A percentile compares a stretch with the other conserved stretches of the same genome.
phyloP scores from a whole-genome alignment of 371 early-diverging fungal species.

The Lichtheimia hyalospora region DNA sequence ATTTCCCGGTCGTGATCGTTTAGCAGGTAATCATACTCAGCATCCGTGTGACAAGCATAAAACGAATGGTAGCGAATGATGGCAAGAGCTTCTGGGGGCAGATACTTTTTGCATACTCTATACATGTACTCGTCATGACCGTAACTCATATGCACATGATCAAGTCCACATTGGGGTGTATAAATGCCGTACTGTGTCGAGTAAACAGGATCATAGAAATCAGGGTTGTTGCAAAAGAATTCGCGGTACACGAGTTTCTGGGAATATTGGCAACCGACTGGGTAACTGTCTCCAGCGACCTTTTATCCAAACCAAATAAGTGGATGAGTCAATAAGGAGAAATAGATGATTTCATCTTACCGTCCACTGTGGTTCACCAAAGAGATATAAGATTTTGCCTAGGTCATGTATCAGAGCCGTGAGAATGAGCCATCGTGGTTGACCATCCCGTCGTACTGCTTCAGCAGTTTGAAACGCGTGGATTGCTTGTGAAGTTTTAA shows the following conservation, averaged over 20 bases:
- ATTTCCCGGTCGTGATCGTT: constrained; percentile 44
- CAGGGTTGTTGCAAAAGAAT: constrained; percentile 49
- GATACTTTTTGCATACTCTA: constrained; percentile 48
- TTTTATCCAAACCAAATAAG: neutral
- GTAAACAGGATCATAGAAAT: constrained; percentile 32
- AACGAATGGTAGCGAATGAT: constrained; percentile 62
- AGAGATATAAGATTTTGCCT: constrained; percentile 53
- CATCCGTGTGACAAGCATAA: constrained; percentile 54
- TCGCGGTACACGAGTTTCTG: constrained; percentile 45
- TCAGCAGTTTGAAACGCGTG: constrained; percentile 64
- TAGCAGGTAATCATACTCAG: constrained; percentile 48
- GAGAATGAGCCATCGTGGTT: constrained; percentile 56
- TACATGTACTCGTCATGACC: constrained; percentile 67
- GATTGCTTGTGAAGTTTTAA: constrained; percentile 44
- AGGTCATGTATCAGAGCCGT: constrained; percentile 58
- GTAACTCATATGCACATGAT: constrained; percentile 50
- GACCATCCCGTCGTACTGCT: constrained; percentile 48
- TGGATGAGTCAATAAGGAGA: constrained; percentile 1
- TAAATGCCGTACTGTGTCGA: constrained; percentile 54
- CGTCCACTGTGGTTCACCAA: constrained; percentile 57
- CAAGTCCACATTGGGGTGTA: constrained; percentile 50
- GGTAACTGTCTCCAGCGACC: constrained; percentile 14
- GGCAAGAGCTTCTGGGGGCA: constrained; percentile 50
- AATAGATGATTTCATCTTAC: constrained; percentile 16
- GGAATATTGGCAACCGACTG: constrained; percentile 21